phyloP scores from a whole-genome alignment of 1,284 basidiomycete species.

The Sphagnurus paluster region DNA sequence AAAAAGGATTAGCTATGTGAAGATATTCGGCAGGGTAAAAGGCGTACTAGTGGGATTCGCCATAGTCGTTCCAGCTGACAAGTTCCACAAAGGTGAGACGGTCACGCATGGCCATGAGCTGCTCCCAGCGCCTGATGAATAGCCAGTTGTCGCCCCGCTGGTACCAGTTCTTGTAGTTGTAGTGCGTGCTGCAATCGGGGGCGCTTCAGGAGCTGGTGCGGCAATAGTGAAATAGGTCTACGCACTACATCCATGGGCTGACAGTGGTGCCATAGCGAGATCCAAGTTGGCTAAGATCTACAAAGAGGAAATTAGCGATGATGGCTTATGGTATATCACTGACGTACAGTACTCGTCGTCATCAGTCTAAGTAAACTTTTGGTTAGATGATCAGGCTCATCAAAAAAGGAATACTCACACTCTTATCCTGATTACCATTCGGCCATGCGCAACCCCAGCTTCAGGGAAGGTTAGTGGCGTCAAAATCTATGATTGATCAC shows the following conservation, averaged over 20 bases:
- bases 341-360: constrained; percentile 40
- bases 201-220: constrained; percentile 1
- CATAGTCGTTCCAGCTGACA: constrained; percentile 55
- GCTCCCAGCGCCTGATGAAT: constrained; percentile 42
- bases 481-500: not conserved
- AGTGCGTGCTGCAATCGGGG: constrained; percentile 34
- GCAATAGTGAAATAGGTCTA: constrained; percentile 2
- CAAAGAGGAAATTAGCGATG: not conserved
- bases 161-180: constrained; percentile 40
- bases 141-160: constrained; percentile 44
- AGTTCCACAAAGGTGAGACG: constrained; percentile 43
- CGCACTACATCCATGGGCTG: constrained; percentile 44
- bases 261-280: constrained; percentile 40
- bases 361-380: constrained; percentile 27
- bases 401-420: constrained; percentile 27
- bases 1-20: constrained; percentile 18
- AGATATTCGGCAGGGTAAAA: not conserved
- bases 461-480: not conserved
- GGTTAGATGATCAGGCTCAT: no score
- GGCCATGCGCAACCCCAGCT: constrained; percentile 52
- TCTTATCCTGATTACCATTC: constrained; percentile 37
- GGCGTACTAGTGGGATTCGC: constrained; percentile 54
- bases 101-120: constrained; percentile 39
- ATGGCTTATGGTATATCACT: not conserved
- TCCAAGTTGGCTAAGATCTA: constrained; percentile 41